These are phyloP conservation scores for Balamuthia mandrillaris DNA, from an alignment of 208 protist genomes.

Conservation along the genomic window DNA sequence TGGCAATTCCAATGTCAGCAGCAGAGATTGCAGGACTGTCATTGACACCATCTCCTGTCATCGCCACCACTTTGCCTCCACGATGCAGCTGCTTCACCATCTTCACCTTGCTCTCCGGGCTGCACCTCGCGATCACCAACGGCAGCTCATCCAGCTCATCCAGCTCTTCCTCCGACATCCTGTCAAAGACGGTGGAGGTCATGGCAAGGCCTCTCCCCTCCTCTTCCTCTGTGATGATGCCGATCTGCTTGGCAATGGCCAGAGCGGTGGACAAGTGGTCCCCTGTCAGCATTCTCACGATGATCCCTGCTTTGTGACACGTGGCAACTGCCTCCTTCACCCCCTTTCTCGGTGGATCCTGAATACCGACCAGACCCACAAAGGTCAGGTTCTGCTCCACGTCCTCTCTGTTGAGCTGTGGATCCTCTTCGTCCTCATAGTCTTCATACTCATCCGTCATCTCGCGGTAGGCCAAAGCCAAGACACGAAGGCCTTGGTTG, in stretches of 20 bases:
- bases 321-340: slow-evolving; percentile 79
- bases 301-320: neutral
- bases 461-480: slow-evolving; percentile 48
- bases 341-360: slow-evolving; percentile 88
- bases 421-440: neutral
- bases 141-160: slow-evolving; percentile 76
- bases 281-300: slow-evolving; percentile 47
- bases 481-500: slow-evolving; percentile 36
- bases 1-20: slow-evolving; percentile 84
- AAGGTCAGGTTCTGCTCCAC: slow-evolving; percentile 86
- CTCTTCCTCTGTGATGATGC: slow-evolving; percentile 68
- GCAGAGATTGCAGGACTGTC: slow-evolving; percentile 80
- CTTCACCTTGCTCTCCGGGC: slow-evolving; percentile 58
- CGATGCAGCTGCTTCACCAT: slow-evolving; percentile 21
- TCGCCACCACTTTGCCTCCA: slow-evolving; percentile 73
- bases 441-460: too few relatives aligned
- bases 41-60: slow-evolving; percentile 90
- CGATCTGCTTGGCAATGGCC: slow-evolving; percentile 81
- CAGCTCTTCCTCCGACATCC: slow-evolving; percentile 24
- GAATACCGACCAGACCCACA: slow-evolving; percentile 86
- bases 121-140: slow-evolving; percentile 71
- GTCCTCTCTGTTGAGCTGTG: slow-evolving; percentile 56
- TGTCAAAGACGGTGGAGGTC: slow-evolving; percentile 40
- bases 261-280: slow-evolving; percentile 82
- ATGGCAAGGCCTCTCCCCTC: neutral